Percentiles rank a stretch among this genome's conserved stretches.
phyloP scores from a whole-genome alignment of 2,329 filamentous ascomycete species.

The Nemania diffusa region DNA sequence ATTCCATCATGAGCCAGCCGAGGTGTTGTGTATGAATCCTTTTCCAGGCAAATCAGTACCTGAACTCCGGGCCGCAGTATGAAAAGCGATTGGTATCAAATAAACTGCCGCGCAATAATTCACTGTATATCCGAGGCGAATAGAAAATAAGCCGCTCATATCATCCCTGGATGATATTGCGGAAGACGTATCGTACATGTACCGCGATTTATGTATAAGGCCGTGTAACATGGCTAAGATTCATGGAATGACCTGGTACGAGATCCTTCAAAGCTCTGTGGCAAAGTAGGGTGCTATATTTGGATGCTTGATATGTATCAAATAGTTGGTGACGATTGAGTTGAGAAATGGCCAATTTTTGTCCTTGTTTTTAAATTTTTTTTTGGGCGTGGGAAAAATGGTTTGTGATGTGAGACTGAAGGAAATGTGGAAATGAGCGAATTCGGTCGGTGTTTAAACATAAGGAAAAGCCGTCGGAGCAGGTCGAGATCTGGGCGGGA shows the following conservation, averaged over 20 bases:
- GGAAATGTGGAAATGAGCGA: conserved; percentile 49
- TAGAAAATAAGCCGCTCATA: conserved; percentile 38
- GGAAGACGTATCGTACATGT: conserved; percentile 35
- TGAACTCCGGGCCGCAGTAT: conserved; percentile 34
- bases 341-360: conserved; percentile 36
- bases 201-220: conserved; percentile 23
- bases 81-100: conserved; percentile 47
- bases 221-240: conserved; percentile 13
- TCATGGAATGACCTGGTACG: conserved; percentile 1
- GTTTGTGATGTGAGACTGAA: conserved; percentile 40
- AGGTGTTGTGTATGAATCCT: conserved; percentile 10
- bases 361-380: conserved; percentile 2
- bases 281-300: conserved; percentile 4
- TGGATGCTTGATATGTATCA: conserved; percentile 6
- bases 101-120: conserved; percentile 41
- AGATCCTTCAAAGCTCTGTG: conserved; percentile 1
- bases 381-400: not conserved
- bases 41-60: conserved; percentile 32
- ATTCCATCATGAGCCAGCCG: conserved; percentile 6
- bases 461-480: conserved; percentile 44
- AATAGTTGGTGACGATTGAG: conserved; percentile 29
- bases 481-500: conserved; percentile 23
- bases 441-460: conserved; percentile 44
- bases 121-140: conserved; percentile 43
- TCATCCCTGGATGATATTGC: conserved; percentile 26